Evolutionary conservation across 148 eudicot genomes (phyloP), one percentile per base, ranked within the genome.

Genomic region (Amaranthus cruentus): DNA sequence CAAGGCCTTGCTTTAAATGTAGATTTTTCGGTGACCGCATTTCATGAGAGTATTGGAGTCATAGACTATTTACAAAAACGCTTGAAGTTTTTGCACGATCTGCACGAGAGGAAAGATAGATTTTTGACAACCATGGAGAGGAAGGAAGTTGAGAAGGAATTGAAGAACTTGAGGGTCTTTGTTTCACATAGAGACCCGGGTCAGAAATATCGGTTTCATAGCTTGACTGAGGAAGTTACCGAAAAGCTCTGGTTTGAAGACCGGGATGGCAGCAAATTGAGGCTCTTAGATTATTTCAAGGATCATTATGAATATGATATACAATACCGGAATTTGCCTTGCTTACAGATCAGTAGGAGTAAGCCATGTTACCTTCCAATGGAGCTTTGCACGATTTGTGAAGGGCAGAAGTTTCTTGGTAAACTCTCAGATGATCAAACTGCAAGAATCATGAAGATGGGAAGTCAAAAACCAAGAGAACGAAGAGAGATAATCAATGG

Each of bases 371-470:
- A 91, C 75, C 86, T 94, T 73, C 98, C 98, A 2, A 91, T 94
- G 97, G 98, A 94, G 79, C 95, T 94, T 83, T 94, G 98, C 77
- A 75, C 88, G 77, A 87, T 94, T 68, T 91, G 98, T 75, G 98
- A 94, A 75, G 98, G 98, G 18, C 98, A 94, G 76, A 94, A 89
- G 84, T 94, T 91, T 77, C 88, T 89, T 53, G 97, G 98, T 44
- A 91, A 91, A 82, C 89, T 94, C 69, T 86, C 93, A 2, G 98
- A 94, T 82, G 98, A 94, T 78, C 98, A 94, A 74, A 94, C 96
- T 1, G 88, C 86, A 0, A 88, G 79, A 76, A 84, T 94, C n/a
- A 78, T 94, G 68, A 88, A 91, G 68, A 91, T 94, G 96, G 91
- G 98, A 6, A 83, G 97, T 72, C 97, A 88, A 71, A 83, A 76